Base-by-base conservation (phyloP, 1,139 yeast species). In the Yamadazyma jaroonii region DNA sequence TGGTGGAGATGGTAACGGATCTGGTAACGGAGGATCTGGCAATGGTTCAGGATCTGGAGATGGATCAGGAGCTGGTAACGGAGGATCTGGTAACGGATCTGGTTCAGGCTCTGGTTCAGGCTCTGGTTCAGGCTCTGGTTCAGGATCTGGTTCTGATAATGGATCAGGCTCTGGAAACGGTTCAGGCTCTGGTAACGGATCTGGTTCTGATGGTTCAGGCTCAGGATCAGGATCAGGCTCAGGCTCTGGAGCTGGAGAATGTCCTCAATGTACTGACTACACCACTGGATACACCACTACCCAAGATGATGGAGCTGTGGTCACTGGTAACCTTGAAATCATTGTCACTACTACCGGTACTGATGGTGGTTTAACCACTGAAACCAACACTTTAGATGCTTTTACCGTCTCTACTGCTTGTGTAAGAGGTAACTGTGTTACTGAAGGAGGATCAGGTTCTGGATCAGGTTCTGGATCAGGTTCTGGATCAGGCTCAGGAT, bases 281-380 rank as follows among this genome's bases (percentile, higher is more conserved):
- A 47, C 55, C 11, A 52, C 52, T 9, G 51, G 55, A 2, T 44
- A 44, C 38, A 37, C 47, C 8, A 40, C 48, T 4, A 50, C 56
- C 7, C 36, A 47, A 17, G 20, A 17, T 6, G 20, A 17, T 39
- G 59, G 59, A 17, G 37, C 48, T n/a, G 41, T 45, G 26, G 35
- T 41, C 14, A 52, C 57, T 25, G 46, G 41, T 3, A 34, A 44
- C 15, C 54, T 42, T 13, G 48, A 40, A 13, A 41, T 43, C 10
- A 31, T 42, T 24, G 6, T 17, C 20, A 17, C 20, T 17, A 17
- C 20, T 17, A 17, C 20, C 20, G 20, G 20, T 17, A 17, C 42
- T 36, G 35, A 32, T 29, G 39, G 43, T 22, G 35, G 30, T 5
- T 34, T 36, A 31, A 33, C 35, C 8, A 40, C 45, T n/a, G 13